These are phyloP conservation scores for Trichoderma simmonsii DNA, from an alignment of 2,329 filamentous ascomycete species.

Conservation along the genomic window DNA sequence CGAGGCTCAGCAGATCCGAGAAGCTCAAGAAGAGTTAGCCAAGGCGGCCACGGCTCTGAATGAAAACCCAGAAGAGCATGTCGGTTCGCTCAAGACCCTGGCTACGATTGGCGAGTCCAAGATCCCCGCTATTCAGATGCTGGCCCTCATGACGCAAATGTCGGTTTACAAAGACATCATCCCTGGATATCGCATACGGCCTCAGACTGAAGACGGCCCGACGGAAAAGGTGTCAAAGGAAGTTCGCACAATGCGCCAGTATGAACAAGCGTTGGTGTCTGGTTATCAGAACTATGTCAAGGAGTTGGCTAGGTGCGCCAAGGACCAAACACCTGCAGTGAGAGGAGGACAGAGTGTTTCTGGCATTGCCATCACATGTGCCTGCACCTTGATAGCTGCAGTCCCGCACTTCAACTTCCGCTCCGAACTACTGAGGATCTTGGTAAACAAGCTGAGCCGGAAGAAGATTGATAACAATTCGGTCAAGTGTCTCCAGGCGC, in stretches of 20 bases:
- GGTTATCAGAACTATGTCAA: slow-evolving; percentile 85
- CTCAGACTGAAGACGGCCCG: slow-evolving; percentile 69
- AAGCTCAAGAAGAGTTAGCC: slow-evolving; percentile 90
- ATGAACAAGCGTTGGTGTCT: slow-evolving; percentile 81
- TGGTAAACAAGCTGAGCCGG: slow-evolving; percentile 78
- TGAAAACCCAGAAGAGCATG: slow-evolving; percentile 89
- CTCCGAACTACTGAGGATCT: slow-evolving; percentile 77
- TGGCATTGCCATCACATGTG: slow-evolving; percentile 78
- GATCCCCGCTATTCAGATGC: slow-evolving; percentile 74
- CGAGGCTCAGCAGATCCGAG: slow-evolving; percentile 72
- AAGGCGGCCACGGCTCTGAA: slow-evolving; percentile 77
- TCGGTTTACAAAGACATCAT: slow-evolving; percentile 95
- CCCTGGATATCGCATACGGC: slow-evolving; percentile 90
- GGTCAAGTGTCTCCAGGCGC: slow-evolving; percentile 68
- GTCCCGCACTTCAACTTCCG: slow-evolving; percentile 98
- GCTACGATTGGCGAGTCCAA: slow-evolving; percentile 68
- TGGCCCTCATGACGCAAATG: slow-evolving; percentile 81
- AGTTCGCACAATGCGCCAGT: slow-evolving; percentile 74
- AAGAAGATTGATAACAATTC: slow-evolving; percentile 72
- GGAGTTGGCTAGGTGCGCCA: slow-evolving; percentile 66
- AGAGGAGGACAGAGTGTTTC: slow-evolving; percentile 53
- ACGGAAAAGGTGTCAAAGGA: slow-evolving; percentile 87
- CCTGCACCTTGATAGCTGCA: slow-evolving; percentile 72
- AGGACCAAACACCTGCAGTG: slow-evolving; percentile 44
- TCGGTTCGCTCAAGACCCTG: slow-evolving; percentile 72